Percentiles rank a stretch among this genome's conserved stretches.
Conservation (phyloP, 2,329 filamentous ascomycete species). For the Ophiognomonia clavigignenti-juglandacearum region DNA sequence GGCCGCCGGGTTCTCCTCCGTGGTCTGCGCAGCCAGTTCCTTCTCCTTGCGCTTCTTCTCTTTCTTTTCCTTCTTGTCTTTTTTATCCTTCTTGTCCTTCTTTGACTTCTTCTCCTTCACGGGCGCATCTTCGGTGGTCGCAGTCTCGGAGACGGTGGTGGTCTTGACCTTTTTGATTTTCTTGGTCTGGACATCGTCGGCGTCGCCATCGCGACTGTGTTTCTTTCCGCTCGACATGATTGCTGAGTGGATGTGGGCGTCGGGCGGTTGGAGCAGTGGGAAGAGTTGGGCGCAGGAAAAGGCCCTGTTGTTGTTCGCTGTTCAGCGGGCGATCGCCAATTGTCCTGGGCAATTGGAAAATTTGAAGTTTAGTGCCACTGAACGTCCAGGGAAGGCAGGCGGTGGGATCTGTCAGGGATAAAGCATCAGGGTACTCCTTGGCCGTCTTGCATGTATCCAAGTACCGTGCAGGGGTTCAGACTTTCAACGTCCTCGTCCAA, state of each 20-base stretch:
- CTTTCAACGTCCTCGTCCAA: too few species aligned
- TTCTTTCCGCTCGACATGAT: slow-evolving; percentile 17
- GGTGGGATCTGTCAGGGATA: too few species aligned
- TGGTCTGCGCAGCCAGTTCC: neutral
- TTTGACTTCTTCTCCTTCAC: slow-evolving; percentile 10
- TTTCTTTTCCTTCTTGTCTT: slow-evolving; percentile 7
- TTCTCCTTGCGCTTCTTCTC: slow-evolving; percentile 11
- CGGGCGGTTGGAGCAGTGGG: too few species aligned
- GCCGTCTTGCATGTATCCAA: too few species aligned
- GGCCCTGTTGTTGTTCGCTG: too few species aligned
- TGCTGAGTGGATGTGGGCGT: neutral
- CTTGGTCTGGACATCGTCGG: slow-evolving; percentile 7
- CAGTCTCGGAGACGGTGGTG: neutral
- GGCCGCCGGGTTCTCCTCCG: neutral
- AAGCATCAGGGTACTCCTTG: too few species aligned
- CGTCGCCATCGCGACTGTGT: slow-evolving; percentile 14
- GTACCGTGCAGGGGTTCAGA: too few species aligned
- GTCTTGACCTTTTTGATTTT: slow-evolving; percentile 16
- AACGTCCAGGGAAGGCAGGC: too few species aligned
- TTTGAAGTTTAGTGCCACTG: too few species aligned
- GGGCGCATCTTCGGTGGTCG: slow-evolving; percentile 2
- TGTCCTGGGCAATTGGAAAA: too few species aligned
- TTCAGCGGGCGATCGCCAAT: too few species aligned
- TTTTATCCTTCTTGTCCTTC: slow-evolving; percentile 14
- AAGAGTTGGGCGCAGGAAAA: too few species aligned